These are phyloP conservation scores for Parsonsia alboflavescens DNA, from an alignment of 257 asterid species.

Conservation along the genomic window DNA sequence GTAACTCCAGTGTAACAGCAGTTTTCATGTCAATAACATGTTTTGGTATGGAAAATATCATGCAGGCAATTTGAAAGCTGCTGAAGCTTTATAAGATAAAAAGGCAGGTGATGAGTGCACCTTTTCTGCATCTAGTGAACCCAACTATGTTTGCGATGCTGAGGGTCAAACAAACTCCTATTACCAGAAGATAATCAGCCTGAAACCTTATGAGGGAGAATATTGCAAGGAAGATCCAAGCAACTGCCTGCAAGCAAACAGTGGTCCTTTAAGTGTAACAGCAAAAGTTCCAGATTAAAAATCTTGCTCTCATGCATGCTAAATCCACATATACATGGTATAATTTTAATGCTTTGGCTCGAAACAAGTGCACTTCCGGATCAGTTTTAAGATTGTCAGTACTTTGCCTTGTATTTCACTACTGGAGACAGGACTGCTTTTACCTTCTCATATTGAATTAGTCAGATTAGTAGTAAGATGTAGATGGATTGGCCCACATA, in stretches of 20 bases:
- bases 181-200: slow-evolving; percentile 93
- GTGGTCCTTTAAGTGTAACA: slow-evolving; percentile 4
- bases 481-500: background rate
- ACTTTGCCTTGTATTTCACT: background rate
- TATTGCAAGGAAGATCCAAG: slow-evolving; percentile 75
- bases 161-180: slow-evolving; percentile 97
- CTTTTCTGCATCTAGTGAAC: slow-evolving; percentile 95
- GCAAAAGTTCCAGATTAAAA: background rate
- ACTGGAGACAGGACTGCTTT: background rate
- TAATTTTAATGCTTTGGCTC: background rate
- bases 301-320: background rate
- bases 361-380: background rate
- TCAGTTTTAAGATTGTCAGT: background rate
- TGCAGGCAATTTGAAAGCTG: background rate
- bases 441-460: background rate
- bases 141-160: slow-evolving; percentile 93
- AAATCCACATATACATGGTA: background rate
- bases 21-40: background rate
- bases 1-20: background rate
- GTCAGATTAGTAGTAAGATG: background rate
- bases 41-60: background rate
- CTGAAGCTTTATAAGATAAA: background rate
- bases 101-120: slow-evolving; percentile 27
- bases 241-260: slow-evolving; percentile 58
- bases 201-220: slow-evolving; percentile 84